phyloP scores from a whole-genome alignment of 2,329 filamentous ascomycete genomes.

The Chaetothyriales sp. region DNA sequence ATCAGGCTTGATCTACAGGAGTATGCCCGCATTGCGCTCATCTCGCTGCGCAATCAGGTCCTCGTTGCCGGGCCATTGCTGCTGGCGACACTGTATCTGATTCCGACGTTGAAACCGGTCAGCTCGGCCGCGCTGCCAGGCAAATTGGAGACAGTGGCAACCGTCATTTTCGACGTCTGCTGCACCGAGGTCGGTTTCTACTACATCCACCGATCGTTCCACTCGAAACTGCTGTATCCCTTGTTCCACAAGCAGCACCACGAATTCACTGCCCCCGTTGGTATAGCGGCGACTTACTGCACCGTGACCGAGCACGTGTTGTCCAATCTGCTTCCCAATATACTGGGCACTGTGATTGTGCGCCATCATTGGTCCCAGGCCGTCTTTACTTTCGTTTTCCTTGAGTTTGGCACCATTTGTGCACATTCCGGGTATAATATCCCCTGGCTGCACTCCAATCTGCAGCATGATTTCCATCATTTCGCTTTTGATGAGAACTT shows the following conservation, averaged over 20 bases:
- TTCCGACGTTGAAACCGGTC: neutral
- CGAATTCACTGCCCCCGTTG: constrained; percentile 7
- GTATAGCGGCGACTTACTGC: constrained; percentile 7
- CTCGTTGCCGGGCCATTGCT: constrained; percentile 1
- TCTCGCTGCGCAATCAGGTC: constrained; percentile 7
- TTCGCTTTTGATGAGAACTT: constrained; percentile 10
- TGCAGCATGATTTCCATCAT: constrained; percentile 19
- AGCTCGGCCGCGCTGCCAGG: neutral
- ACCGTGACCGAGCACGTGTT: constrained; percentile 9
- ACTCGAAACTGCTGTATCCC: constrained; percentile 6
- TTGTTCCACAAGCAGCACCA: constrained; percentile 12
- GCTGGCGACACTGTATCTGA: constrained; percentile 1
- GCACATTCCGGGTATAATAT: constrained; percentile 8
- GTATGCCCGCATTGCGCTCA: constrained; percentile 1
- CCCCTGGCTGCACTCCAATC: constrained; percentile 6
- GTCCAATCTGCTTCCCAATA: constrained; percentile 4
- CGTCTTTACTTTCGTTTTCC: constrained; percentile 6
- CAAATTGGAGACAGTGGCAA: neutral
- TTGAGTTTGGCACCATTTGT: constrained; percentile 9
- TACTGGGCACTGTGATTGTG: constrained; percentile 4
- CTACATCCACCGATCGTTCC: constrained; percentile 11
- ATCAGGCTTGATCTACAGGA: neutral
- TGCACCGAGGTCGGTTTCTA: constrained; percentile 15
- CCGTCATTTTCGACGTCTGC: neutral
- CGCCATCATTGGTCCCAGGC: constrained; percentile 8